Evolutionary conservation across 1,284 basidiomycete genomes (phyloP).

Genomic region (Papiliotrema laurentii): DNA sequence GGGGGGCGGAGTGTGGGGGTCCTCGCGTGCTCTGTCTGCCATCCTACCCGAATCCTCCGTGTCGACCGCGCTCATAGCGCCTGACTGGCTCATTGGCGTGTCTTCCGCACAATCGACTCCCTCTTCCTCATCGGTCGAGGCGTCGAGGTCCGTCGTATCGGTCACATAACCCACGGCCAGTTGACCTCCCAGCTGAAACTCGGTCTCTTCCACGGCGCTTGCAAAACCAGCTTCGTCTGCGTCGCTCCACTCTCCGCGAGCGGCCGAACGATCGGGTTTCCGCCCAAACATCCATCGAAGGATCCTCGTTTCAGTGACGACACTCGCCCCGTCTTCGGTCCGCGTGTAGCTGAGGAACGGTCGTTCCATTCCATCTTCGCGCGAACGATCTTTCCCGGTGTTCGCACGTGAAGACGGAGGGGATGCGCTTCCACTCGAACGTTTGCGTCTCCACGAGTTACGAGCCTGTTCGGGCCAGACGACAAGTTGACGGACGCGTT

Average conservation of each 20-base stretch:
- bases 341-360: conserved; percentile 43
- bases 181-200: conserved; percentile 1
- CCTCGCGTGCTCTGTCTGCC: not conserved
- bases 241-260: conserved; percentile 29
- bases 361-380: conserved; percentile 3
- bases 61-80: not conserved
- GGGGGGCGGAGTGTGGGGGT: not conserved
- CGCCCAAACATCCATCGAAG: conserved; percentile 28
- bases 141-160: conserved; percentile 10
- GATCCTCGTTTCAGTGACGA: conserved; percentile 35
- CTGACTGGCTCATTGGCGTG: not conserved
- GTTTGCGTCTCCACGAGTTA: conserved; percentile 3
- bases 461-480: conserved; percentile 35
- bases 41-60: not conserved
- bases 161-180: conserved; percentile 3
- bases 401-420: not conserved
- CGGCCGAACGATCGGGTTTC: conserved; percentile 13
- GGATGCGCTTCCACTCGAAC: not conserved
- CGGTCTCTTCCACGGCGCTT: conserved; percentile 11
- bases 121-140: conserved; percentile 13
- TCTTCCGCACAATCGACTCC: conserved; percentile 1
- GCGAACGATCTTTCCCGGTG: not conserved
- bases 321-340: conserved; percentile 36
- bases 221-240: conserved; percentile 11
- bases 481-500: conserved; percentile 29